phyloP scores from a whole-genome alignment of 1,284 basidiomycete species.

The Pterulicium gracile region DNA sequence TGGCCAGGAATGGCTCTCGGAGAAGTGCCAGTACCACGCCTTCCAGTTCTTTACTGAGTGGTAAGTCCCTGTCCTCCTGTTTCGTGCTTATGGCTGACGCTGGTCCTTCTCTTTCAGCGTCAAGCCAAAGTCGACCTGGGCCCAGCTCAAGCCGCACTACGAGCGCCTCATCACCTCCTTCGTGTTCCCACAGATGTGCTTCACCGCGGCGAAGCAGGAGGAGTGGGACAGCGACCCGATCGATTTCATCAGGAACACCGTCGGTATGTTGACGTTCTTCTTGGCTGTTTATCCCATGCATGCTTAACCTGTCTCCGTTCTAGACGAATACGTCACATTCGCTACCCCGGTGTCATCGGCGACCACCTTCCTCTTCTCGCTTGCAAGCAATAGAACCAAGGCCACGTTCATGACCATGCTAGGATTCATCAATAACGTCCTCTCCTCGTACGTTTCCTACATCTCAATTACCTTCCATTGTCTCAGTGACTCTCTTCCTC shows the following conservation, averaged over 20 bases:
- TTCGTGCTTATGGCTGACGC: neutral
- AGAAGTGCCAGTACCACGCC: constrained; percentile 72
- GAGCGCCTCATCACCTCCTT: constrained; percentile 65
- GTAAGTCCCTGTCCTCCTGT: constrained; percentile 30
- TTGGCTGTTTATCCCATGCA: neutral
- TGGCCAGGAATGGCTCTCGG: constrained; percentile 66
- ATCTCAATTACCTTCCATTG: neutral
- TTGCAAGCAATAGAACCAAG: constrained; percentile 71
- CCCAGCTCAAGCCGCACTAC: constrained; percentile 73
- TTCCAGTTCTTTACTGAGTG: constrained; percentile 80
- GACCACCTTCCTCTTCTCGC: constrained; percentile 66
- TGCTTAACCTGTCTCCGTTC: neutral
- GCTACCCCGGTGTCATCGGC: constrained; percentile 68
- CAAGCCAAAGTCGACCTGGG: constrained; percentile 84
- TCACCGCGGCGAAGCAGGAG: constrained; percentile 54
- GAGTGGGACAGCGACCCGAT: constrained; percentile 72
- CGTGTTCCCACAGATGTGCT: constrained; percentile 79
- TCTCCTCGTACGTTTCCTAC: constrained; percentile 43
- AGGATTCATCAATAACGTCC: constrained; percentile 60
- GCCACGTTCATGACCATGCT: constrained; percentile 70
- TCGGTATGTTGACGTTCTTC: constrained; percentile 50
- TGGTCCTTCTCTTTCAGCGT: constrained; percentile 35
- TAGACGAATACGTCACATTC: constrained; percentile 75
- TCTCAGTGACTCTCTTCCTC: constrained; percentile 6
- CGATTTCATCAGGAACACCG: constrained; percentile 64